Evolutionary conservation across 1,139 yeast species (phyloP).

Genomic region (Pichia sp.): DNA sequence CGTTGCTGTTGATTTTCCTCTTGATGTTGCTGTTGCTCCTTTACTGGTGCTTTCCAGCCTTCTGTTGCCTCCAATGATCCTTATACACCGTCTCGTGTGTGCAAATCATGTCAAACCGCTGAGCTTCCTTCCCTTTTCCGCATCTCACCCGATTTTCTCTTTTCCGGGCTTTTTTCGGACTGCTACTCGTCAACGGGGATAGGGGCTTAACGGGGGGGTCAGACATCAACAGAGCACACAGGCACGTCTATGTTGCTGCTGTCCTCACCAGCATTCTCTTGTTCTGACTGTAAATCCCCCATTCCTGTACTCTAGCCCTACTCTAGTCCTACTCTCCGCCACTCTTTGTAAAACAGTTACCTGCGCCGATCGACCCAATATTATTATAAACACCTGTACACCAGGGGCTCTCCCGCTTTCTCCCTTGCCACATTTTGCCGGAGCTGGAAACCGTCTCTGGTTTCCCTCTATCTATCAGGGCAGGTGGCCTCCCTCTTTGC

Average conservation of each 20-base stretch:
- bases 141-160: neutral
- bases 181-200: neutral
- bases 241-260: neutral
- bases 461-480: neutral
- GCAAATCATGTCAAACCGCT: neutral
- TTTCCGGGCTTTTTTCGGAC: neutral
- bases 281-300: neutral
- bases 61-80: too few species aligned
- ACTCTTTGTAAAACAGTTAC: neutral
- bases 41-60: neutral
- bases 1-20: neutral
- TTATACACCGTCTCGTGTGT: too few species aligned
- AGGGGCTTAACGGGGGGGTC: neutral
- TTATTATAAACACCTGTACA: neutral
- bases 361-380: neutral
- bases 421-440: conserved; percentile 3
- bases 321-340: neutral
- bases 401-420: neutral
- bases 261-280: neutral
- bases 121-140: neutral
- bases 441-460: neutral
- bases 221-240: neutral
- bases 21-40: neutral
- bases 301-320: neutral
- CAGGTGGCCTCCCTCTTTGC: neutral